Conservation (phyloP, 805 yeast species). For the Yamadazyma nakazawae region DNA sequence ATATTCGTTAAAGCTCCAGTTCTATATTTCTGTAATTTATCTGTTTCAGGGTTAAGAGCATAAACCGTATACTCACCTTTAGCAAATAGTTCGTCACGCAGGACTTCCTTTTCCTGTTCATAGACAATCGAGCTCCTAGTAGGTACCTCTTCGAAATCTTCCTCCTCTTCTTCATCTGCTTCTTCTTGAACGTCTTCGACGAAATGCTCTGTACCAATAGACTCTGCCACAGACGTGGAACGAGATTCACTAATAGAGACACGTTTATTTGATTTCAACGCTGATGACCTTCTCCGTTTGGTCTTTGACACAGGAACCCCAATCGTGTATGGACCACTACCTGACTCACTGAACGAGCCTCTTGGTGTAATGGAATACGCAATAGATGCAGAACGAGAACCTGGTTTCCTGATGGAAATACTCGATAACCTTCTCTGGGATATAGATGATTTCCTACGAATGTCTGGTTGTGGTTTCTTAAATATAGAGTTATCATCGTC, state of each 20-base stretch:
- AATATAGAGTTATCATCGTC: constrained; percentile 29
- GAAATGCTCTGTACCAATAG: background rate
- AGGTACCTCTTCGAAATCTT: background rate
- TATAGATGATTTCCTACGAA: constrained; percentile 27
- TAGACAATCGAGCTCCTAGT: constrained; percentile 1
- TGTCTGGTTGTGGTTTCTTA: constrained; percentile 18
- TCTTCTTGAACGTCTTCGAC: constrained; percentile 4
- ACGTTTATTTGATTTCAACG: constrained; percentile 12
- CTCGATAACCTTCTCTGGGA: constrained; percentile 37
- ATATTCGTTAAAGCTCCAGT: constrained; percentile 9
- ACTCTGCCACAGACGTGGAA: background rate
- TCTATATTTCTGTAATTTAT: constrained; percentile 28
- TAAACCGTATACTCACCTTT: constrained; percentile 17
- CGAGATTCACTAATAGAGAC: constrained; percentile 15
- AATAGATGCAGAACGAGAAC: constrained; percentile 27
- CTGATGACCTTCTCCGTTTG: constrained; percentile 29
- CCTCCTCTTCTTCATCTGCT: constrained; percentile 6
- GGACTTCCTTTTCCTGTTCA: constrained; percentile 3
- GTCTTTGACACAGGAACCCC: constrained; percentile 34
- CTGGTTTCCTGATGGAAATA: constrained; percentile 20
- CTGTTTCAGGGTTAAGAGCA: constrained; percentile 30
- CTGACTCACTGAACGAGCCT: constrained; percentile 12
- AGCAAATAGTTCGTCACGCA: constrained; percentile 11
- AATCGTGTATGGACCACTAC: constrained; percentile 29
- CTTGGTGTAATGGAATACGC: constrained; percentile 19